Conservation (phyloP, 176 grass and related monocot genomes). For the Echinochloa phyllopogon region DNA sequence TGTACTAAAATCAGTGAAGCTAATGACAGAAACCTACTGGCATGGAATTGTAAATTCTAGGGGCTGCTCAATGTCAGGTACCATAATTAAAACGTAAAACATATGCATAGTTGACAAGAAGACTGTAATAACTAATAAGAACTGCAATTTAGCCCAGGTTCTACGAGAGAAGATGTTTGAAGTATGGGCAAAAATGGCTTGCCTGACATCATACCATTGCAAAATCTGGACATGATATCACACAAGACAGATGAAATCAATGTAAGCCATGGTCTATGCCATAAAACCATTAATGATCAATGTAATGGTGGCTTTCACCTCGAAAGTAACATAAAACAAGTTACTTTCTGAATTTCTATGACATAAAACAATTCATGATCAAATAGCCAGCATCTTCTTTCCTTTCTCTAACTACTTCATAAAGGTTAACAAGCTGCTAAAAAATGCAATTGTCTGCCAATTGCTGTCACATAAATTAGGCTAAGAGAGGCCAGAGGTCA, state of each 20-base stretch:
- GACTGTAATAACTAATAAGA: not conserved
- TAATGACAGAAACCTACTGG: conserved; percentile 25
- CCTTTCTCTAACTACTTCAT: not conserved
- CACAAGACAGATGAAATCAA: conserved; percentile 19
- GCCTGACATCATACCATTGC: conserved; percentile 13
- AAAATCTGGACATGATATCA: conserved; percentile 35
- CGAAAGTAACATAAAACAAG: not conserved
- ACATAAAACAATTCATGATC: conserved; percentile 14
- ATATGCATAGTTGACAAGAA: conserved; percentile 23
- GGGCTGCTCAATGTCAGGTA: conserved; percentile 21
- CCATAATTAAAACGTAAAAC: conserved; percentile 17
- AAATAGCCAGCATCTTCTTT: not conserved
- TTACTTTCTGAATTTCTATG: conserved; percentile 11
- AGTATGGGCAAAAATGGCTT: conserved; percentile 1
- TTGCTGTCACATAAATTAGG: not conserved
- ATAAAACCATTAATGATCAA: no score
- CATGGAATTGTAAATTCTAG: conserved; percentile 13
- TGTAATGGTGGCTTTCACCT: not conserved
- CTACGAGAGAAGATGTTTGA: not conserved
- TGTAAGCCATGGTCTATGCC: not conserved
- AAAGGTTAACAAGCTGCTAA: conserved; percentile 22
- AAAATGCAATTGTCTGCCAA: not conserved
- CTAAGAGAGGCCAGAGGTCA: not conserved
- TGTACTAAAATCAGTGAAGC: not conserved
- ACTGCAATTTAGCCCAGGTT: conserved; percentile 21